Base-by-base conservation (phyloP, 768 basidiomycete genomes). In the Mycena floridula region DNA sequence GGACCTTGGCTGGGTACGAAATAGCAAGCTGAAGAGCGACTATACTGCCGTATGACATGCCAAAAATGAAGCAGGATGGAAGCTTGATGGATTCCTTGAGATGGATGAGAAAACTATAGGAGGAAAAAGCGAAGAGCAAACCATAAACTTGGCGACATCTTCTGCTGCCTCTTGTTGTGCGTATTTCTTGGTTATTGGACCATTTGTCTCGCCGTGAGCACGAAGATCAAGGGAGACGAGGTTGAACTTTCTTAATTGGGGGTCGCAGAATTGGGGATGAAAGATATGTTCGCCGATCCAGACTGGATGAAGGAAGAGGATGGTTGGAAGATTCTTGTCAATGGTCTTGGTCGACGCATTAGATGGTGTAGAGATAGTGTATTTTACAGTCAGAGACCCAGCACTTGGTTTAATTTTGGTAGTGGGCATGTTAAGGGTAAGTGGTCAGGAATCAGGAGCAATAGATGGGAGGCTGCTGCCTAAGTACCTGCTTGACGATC, bases 51-150 rank as follows among this genome's bases (percentile, higher is more conserved):
- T 65, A 56, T 1, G 67, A 67, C 16, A 68, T 25, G 4, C 64
- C 69, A 16, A 65, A 50, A n/a, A 69, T 46, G 51, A 69, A 67
- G 42, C 67, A 70, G 2, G 63, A 54, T 5, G 65, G 65, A 25
- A 70, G 49, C 23, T 54, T 41, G 7, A 70, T 47, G 5, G 65
- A 65, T 25, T 67, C 59, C 69, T 70, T 43, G 5, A 32, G 4
- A 4, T 28, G 24, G 23, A 12, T 24, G 1, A 37, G n/a, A 5
- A 25, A n/a, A n/a, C n/a, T 18, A n/a, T 9, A 8, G 22, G 12
- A 15, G 32, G 15, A 25, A 25, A 9, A 28, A 13, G n/a, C 23
- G 2, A 20, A 25, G 7, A 30, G 35, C 64, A 30, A 46, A 63
- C 68, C 64, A 70, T 68, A 47, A 70, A 61, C 28, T 52, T 52